Percentiles rank a stretch among this genome's conserved stretches.
phyloP scores from a whole-genome alignment of 768 basidiomycete species.

The Kwoniella bestiolae region DNA sequence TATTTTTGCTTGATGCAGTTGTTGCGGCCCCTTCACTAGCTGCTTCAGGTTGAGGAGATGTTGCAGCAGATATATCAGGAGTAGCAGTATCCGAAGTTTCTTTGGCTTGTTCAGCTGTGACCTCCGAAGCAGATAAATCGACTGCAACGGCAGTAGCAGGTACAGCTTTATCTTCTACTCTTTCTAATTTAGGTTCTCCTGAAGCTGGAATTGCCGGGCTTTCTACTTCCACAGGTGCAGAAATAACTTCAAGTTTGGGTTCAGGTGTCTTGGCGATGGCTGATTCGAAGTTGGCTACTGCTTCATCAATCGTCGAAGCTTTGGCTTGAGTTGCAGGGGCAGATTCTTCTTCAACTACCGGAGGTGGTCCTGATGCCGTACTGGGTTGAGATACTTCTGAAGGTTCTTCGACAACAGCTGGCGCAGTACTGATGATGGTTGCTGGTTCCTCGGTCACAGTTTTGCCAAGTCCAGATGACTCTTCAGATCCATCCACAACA shows the following conservation, averaged over 20 bases:
- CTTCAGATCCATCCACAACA: neutral
- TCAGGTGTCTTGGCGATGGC: slow-evolving; percentile 40
- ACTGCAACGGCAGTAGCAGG: slow-evolving; percentile 10
- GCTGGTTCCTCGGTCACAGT: neutral
- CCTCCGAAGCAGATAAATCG: neutral
- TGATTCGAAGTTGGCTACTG: slow-evolving; percentile 44
- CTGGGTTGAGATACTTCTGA: neutral
- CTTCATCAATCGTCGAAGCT: slow-evolving; percentile 48
- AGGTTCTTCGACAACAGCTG: slow-evolving; percentile 13
- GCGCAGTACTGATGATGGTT: neutral
- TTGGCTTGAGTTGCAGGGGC: slow-evolving; percentile 2
- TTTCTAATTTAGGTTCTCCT: slow-evolving; percentile 14
- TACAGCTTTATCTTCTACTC: slow-evolving; percentile 20
- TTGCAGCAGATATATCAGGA: neutral
- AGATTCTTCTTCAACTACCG: neutral
- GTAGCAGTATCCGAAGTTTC: neutral
- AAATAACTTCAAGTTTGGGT: neutral
- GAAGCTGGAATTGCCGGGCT: slow-evolving; percentile 4
- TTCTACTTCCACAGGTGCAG: slow-evolving; percentile 1
- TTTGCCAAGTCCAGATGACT: neutral
- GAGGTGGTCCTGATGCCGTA: slow-evolving; percentile 1
- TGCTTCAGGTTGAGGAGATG: neutral
- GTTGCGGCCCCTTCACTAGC: neutral
- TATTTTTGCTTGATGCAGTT: slow-evolving; percentile 10
- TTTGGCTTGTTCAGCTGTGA: neutral